Evolutionary conservation across 2,329 filamentous ascomycete genomes (phyloP), one percentile per base, ranked within the genome.

Genomic region (Orbilia ellipsospora): DNA sequence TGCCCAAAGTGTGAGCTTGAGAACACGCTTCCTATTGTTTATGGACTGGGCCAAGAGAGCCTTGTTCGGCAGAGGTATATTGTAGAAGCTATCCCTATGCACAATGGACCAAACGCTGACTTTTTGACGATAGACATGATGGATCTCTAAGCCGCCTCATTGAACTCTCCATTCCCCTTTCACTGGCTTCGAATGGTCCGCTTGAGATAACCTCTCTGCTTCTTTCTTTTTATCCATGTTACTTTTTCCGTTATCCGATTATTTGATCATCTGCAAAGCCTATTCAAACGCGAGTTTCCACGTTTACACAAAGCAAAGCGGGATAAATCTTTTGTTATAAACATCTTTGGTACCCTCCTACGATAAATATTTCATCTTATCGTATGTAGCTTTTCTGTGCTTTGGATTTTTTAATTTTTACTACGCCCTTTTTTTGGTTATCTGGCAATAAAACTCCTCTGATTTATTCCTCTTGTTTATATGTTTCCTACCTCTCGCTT

Each of bases 31-130:
- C 78, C 83, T 99, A 80, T 86, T 99, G 83, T 93, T 93, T 16
- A 97, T 99, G 95, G 95, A 99, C 82, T 99, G 95, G 95, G 90
- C 89, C n/a, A 99, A 98, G 88, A 87, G 96, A 81, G 92, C 93
- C 12, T 83, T 99, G 20, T 99, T 99, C 84, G 95, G 95, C 79
- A 88, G 95, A 90, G 95, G 94, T 97, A 84, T 85, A 90, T 52
- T 59, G n/a, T 45, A 7, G 31, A 7, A 36, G 31, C 31, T 36
- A 36, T 7, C 31, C 8, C 10, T 2, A 36, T 2, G 8, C 5
- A 7, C 2, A 36, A 7, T 36, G 31, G 31, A 36, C 10, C 1
- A 36, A 7, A 10, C 5, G 31, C 31, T 36, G 10, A 36, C 31
- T 36, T 36, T 7, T 2, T 36, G 31, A 36, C 10, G 10, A 36